Base-by-base conservation (phyloP, 441 rosid genomes). In the Euphorbia schlechtendalii region DNA sequence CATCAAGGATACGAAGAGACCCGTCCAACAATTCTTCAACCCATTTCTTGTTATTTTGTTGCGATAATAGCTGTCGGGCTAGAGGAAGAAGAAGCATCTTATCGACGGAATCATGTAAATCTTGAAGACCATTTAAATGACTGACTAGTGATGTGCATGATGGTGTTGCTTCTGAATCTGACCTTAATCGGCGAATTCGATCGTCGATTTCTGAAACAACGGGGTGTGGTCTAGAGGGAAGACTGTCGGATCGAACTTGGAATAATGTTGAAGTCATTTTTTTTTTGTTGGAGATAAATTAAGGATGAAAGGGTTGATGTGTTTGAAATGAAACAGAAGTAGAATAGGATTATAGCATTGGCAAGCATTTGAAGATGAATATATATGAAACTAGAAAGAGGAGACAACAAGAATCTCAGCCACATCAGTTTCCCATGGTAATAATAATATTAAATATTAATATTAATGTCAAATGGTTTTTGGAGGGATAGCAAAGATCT, bases 221-320 rank as follows among this genome's bases (percentile, higher is more conserved):
- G 8, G 82, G 81, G 62, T 84, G 85, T 32, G 72, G 61, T 24
- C 67, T 77, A 7, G 82, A 52, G 10, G 85, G 86, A 3, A 74
- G 66, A 71, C 84, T 84, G 68, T 73, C 68, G 4, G 81, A 81
- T 1, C 82, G 80, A 68, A 51, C 55, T 10, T 82, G 84, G 76
- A 41, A 74, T 12, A 59, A 53, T 30, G 74, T 22, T 3, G 14
- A 13, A 13, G 49, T 13, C 17, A n/a, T 73, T 69, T 27, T 73
- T 69, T 27, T 25, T 52, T 13, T 52, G 9, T 20, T 20, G 1
- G 20, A 24, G 9, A 18, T 0, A 49, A 2, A 27, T 27, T 1
- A 49, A 49, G 1, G 24, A 49, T 17, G 0, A 18, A 48, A 17
- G 53, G 22, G 22, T 48, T 10, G 43, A 17, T 9, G 11, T 8